These are phyloP conservation scores for Gossypium davidsonii DNA, from an alignment of 441 rosid species.

Conservation along the genomic window DNA sequence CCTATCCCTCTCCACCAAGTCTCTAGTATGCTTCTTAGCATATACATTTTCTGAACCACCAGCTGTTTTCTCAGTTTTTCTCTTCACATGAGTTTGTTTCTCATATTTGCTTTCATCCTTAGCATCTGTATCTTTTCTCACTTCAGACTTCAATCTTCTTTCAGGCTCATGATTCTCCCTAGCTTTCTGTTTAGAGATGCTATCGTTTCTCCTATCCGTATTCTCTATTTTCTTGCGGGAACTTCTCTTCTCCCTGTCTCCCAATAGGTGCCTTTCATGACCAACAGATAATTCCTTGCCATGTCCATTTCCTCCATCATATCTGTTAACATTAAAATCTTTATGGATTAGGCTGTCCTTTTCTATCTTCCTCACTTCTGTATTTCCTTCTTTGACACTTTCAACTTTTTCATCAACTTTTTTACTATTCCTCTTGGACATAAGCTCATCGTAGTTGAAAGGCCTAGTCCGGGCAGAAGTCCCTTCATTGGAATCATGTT, in stretches of 20 bases:
- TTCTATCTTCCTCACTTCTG: slow-evolving; percentile 20
- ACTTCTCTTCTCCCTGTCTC: slow-evolving; percentile 31
- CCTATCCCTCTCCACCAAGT: slow-evolving; percentile 34
- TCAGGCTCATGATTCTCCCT: slow-evolving; percentile 21
- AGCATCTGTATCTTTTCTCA: slow-evolving; percentile 27
- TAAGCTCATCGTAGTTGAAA: slow-evolving; percentile 68
- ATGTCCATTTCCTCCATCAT: slow-evolving; percentile 27
- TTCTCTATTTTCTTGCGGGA: slow-evolving; percentile 34
- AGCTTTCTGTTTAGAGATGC: slow-evolving; percentile 21
- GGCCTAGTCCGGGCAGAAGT: slow-evolving; percentile 94
- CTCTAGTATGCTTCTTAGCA: slow-evolving; percentile 43
- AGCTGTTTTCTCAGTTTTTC: slow-evolving; percentile 28
- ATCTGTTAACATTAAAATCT: slow-evolving; percentile 22
- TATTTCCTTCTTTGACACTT: slow-evolving; percentile 27
- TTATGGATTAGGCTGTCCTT: slow-evolving; percentile 25
- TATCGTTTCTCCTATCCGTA: slow-evolving; percentile 27
- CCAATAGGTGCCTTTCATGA: slow-evolving; percentile 21
- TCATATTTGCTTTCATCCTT: slow-evolving; percentile 29
- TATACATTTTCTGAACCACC: slow-evolving; percentile 31
- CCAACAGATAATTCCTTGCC: slow-evolving; percentile 26
- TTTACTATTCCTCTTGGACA: slow-evolving; percentile 59
- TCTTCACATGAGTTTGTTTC: slow-evolving; percentile 31
- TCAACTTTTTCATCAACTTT: slow-evolving; percentile 39
- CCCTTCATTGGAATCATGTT: slow-evolving; percentile 32
- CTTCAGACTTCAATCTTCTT: slow-evolving; percentile 31